These are phyloP conservation scores for Candolleomyces efflorescens DNA, from an alignment of 768 basidiomycete species.

Conservation along the genomic window DNA sequence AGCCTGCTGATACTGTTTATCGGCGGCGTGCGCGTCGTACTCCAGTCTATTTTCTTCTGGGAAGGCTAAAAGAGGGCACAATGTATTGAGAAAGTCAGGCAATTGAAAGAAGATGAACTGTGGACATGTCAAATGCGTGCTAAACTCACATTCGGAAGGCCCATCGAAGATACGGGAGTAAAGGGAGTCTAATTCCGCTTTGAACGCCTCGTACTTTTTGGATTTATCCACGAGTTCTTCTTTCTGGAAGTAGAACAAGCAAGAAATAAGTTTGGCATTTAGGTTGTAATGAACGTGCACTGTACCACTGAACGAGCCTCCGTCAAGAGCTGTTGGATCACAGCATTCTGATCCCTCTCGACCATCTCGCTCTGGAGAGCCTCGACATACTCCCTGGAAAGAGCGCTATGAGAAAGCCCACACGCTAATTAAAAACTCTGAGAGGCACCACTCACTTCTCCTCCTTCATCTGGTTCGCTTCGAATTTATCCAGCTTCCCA, in stretches of 20 bases:
- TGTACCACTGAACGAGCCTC: constrained; percentile 34
- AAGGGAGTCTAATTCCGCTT: constrained; percentile 32
- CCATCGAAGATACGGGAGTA: constrained; percentile 41
- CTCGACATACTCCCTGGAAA: constrained; percentile 39
- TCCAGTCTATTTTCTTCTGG: constrained; percentile 44
- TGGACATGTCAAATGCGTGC: not conserved
- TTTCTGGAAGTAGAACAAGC: constrained; percentile 19
- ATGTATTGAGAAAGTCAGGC: too few species aligned
- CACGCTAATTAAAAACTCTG: not conserved
- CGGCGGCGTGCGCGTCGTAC: constrained; percentile 28
- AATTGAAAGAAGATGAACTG: too few species aligned
- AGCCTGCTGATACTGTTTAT: constrained; percentile 28
- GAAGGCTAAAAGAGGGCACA: constrained; percentile 24
- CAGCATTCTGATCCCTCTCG: constrained; percentile 29
- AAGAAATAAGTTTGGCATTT: too few species aligned
- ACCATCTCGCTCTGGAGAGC: constrained; percentile 38
- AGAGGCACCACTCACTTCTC: constrained; percentile 31
- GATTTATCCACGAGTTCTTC: constrained; percentile 29
- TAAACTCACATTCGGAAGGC: constrained; percentile 32
- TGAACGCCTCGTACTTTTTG: constrained; percentile 22
- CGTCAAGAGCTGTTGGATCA: constrained; percentile 25
- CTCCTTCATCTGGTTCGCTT: constrained; percentile 39
- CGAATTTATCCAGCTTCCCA: constrained; percentile 38
- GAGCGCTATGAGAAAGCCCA: not conserved
- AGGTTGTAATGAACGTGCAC: too few species aligned